These are phyloP conservation scores for Patellifolia procumbens DNA, from an alignment of 179 eudicot genomes.

Conservation along the genomic window DNA sequence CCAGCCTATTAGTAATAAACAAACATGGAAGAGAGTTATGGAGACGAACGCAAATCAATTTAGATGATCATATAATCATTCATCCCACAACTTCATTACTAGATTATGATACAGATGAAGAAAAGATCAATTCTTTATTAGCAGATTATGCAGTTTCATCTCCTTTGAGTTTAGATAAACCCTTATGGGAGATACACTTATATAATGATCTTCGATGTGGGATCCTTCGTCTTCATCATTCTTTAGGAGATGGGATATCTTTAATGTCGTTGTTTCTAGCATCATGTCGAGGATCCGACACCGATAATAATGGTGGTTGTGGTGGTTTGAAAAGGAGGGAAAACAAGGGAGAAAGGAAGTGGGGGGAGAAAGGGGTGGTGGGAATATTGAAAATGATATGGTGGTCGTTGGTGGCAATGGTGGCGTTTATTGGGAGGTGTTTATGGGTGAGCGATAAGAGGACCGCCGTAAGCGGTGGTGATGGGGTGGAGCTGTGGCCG, in stretches of 20 bases:
- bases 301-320: neutral
- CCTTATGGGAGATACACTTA: constrained; percentile 40
- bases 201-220: constrained; percentile 9
- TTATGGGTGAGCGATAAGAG: constrained; percentile 54
- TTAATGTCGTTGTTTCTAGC: constrained; percentile 31
- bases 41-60: constrained; percentile 28
- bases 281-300: constrained; percentile 3
- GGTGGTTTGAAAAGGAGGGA: neutral
- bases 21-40: constrained; percentile 35
- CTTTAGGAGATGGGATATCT: constrained; percentile 38
- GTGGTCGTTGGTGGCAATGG: constrained; percentile 39
- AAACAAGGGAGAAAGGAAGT: neutral
- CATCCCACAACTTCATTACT: neutral
- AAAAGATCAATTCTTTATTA: constrained; percentile 21
- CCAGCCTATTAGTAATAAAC: constrained; percentile 49
- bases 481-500: constrained; percentile 79
- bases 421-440: constrained; percentile 42
- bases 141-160: constrained; percentile 30
- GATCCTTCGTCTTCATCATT: constrained; percentile 33
- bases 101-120: constrained; percentile 3
- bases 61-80: constrained; percentile 36
- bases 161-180: constrained; percentile 31
- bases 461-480: constrained; percentile 71
- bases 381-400: constrained; percentile 34
- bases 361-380: constrained; percentile 9